Evolutionary conservation across 2,329 filamentous ascomycete genomes (phyloP), one percentile per base, ranked within the genome.

Genomic region (Coniella vitis): DNA sequence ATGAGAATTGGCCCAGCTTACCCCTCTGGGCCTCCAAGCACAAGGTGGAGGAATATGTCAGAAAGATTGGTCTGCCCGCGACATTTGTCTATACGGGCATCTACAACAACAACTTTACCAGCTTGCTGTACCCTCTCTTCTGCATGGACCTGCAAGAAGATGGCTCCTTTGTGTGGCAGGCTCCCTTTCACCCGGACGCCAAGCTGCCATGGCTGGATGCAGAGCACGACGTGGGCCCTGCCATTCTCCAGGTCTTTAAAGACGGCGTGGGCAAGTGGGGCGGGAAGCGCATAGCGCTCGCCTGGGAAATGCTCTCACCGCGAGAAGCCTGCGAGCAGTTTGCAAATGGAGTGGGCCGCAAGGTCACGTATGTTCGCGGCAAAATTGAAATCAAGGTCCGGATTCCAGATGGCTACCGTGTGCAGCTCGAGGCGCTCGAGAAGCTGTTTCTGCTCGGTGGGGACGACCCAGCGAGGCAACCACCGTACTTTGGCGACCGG

Each of bases 41-140:
- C 67, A 84, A 87, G 43, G 86, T 97, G 37, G 93, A 97, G 68
- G 86, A 93, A 47, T 95, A 97, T 65, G 79, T 96, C 45, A 82
- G 87, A 50, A 80, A 89, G 63, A 79, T 95, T 36, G 83, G 83
- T 9, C 74, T 96, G 10, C 88, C 88, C 0, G 83, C 90, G 1
- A 97, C 91, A 0, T 97, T 95, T 65, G 84, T 96, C 56, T 96
- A 96, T 67, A 89, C 90, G 9, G 93, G 91, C 52, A 96, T 96
- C 60, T 98, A 97, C 74, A 95, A 97, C 75, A 97, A 97, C 69
- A 97, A 98, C 65, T 98, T 97, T 69, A 97, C 91, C 25, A 93
- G 87, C 40, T 75, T 96, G 29, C 83, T 82, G 1, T 97, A 95
- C 62, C 93, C 93, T 1, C 76, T 97, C 4, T 97, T 97, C 71